phyloP scores from a whole-genome alignment of 805 yeast genomes.

The Saturnispora saitoi region DNA sequence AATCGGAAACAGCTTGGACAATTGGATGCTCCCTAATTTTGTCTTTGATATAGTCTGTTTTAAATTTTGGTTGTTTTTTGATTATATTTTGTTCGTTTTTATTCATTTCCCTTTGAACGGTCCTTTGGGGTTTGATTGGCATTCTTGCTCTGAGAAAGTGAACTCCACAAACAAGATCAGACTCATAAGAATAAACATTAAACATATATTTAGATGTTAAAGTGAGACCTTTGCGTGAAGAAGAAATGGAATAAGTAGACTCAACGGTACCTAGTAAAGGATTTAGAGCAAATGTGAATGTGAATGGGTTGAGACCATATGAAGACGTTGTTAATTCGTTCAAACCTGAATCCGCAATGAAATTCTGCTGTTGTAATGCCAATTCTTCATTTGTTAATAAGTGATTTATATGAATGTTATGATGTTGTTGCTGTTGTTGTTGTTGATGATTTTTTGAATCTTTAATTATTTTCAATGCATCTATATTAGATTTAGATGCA shows the following conservation, averaged over 20 bases:
- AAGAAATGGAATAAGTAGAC: slow-evolving; percentile 66
- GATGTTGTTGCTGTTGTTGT: background rate
- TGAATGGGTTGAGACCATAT: slow-evolving; percentile 49
- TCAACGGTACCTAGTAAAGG: slow-evolving; percentile 87
- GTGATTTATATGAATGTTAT: slow-evolving; percentile 6
- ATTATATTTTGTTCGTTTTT: background rate
- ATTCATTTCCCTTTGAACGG: background rate
- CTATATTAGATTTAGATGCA: background rate
- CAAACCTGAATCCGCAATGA: background rate
- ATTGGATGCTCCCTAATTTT: slow-evolving; percentile 6
- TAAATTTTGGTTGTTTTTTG: background rate
- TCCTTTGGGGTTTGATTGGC: background rate
- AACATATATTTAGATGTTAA: slow-evolving; percentile 82
- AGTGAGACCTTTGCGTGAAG: slow-evolving; percentile 28
- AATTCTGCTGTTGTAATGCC: slow-evolving; percentile 1
- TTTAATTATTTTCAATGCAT: background rate
- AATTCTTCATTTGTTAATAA: slow-evolving; percentile 7
- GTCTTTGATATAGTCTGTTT: slow-evolving; percentile 1
- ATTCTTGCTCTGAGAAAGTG: slow-evolving; percentile 55
- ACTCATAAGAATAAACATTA: slow-evolving; percentile 82
- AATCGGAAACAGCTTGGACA: slow-evolving; percentile 6
- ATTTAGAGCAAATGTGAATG: slow-evolving; percentile 78
- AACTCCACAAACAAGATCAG: slow-evolving; percentile 78
- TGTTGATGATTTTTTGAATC: background rate
- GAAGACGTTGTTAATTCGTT: slow-evolving; percentile 16